A percentile compares a stretch with the other conserved stretches of the same genome.
Conservation (phyloP, 192 early-diverging fungal genomes). For the Martensiomyces pterosporus region DNA sequence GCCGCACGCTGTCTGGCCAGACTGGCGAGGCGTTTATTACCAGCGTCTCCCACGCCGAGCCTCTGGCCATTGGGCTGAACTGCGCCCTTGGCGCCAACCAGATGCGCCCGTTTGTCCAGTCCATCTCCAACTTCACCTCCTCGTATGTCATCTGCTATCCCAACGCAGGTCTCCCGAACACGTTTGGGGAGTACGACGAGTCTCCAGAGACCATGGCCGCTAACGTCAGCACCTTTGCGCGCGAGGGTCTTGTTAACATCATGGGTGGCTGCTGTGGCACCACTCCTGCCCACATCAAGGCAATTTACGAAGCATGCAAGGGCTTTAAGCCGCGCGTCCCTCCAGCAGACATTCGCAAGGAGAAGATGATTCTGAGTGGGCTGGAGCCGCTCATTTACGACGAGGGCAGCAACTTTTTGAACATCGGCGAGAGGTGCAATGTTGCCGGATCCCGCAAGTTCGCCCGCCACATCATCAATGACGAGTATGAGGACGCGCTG, state of each 20-base stretch:
- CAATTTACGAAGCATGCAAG: constrained; percentile 72
- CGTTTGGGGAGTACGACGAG: constrained; percentile 96
- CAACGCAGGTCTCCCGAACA: constrained; percentile 95
- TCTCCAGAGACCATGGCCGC: constrained; percentile 79
- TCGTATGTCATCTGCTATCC: constrained; percentile 90
- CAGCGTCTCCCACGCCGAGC: constrained; percentile 73
- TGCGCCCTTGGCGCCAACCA: constrained; percentile 85
- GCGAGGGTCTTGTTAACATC: constrained; percentile 91
- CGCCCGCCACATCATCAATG: constrained; percentile 88
- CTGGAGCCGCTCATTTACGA: constrained; percentile 82
- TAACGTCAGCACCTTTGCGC: constrained; percentile 81
- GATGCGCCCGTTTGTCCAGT: constrained; percentile 94
- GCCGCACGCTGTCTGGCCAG: constrained; percentile 93
- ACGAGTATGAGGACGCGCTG: constrained; percentile 89
- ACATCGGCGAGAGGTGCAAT: constrained; percentile 97
- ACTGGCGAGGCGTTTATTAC: constrained; percentile 95
- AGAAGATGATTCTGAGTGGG: constrained; percentile 79
- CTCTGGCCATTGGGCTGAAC: constrained; percentile 88
- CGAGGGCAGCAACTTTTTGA: constrained; percentile 80
- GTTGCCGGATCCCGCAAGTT: constrained; percentile 94
- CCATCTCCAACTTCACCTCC: constrained; percentile 78
- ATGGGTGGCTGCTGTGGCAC: constrained; percentile 97
- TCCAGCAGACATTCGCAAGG: constrained; percentile 59
- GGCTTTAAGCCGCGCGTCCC: constrained; percentile 75
- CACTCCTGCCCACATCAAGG: constrained; percentile 90